Evolutionary conservation across 257 asterid genomes (phyloP).

Genomic region (Gentiana dahurica): DNA sequence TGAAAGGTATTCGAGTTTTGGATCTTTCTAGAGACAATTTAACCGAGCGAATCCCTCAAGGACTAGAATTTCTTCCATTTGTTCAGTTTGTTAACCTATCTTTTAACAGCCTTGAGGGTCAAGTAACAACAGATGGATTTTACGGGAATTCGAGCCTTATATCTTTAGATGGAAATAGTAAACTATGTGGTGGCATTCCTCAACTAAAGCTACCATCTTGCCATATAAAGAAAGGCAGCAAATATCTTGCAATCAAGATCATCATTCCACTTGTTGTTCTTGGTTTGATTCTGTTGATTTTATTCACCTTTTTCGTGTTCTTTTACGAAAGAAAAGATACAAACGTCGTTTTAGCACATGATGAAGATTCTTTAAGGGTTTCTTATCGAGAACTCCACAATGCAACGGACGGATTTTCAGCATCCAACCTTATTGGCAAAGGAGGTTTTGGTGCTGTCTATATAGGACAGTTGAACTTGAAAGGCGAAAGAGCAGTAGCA

Average conservation of each 20-base stretch:
- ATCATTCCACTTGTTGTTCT: neutral
- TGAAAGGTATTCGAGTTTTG: slow-evolving; percentile 13
- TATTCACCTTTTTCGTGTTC: slow-evolving; percentile 2
- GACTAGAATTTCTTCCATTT: slow-evolving; percentile 6
- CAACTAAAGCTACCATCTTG: slow-evolving; percentile 13
- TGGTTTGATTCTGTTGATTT: slow-evolving; percentile 1
- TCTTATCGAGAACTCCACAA: slow-evolving; percentile 16
- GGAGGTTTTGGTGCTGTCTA: slow-evolving; percentile 19
- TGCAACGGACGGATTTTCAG: slow-evolving; percentile 15
- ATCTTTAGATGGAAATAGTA: slow-evolving; percentile 13
- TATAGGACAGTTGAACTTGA: slow-evolving; percentile 10
- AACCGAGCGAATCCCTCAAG: slow-evolving; percentile 13
- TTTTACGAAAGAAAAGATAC: neutral
- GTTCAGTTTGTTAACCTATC: slow-evolving; percentile 18
- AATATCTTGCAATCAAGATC: neutral
- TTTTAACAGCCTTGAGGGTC: slow-evolving; percentile 14
- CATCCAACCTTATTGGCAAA: slow-evolving; percentile 11
- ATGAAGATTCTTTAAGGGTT: slow-evolving; percentile 5
- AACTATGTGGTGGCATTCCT: slow-evolving; percentile 24
- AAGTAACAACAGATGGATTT: slow-evolving; percentile 11
- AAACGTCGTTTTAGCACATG: neutral
- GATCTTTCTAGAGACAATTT: slow-evolving; percentile 17
- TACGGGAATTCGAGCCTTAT: slow-evolving; percentile 10
- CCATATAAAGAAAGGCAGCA: too few species aligned
- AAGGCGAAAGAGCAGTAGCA: slow-evolving; percentile 5